These are phyloP conservation scores for Epichloe scottii DNA, from an alignment of 2,329 filamentous ascomycete genomes.

Conservation along the genomic window DNA sequence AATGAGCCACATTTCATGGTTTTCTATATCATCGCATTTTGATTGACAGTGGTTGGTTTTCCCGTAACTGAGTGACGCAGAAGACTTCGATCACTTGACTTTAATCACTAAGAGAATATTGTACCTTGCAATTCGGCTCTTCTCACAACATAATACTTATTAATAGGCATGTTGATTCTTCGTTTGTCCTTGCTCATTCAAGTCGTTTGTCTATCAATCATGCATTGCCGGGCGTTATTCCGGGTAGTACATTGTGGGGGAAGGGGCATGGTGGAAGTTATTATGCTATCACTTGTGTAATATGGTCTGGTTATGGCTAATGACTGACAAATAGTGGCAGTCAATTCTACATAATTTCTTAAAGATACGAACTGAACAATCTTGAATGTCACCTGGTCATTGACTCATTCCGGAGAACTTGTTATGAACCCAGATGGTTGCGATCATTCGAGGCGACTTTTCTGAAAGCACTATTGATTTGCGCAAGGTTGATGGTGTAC, in stretches of 20 bases:
- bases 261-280: not conserved
- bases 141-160: not conserved
- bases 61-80: not conserved
- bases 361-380: not conserved
- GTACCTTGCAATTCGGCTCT: not conserved
- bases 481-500: not conserved
- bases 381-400: not conserved
- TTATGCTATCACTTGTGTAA: not conserved
- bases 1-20: not conserved
- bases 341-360: not conserved
- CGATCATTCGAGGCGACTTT: too few species aligned
- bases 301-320: not conserved
- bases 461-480: not conserved
- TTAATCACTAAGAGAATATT: slow-evolving; percentile 3
- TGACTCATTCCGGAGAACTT: not conserved
- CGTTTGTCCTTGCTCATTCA: not conserved
- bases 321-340: not conserved
- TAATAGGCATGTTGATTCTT: not conserved
- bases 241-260: not conserved
- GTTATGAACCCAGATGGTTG: too few species aligned
- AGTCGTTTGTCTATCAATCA: not conserved
- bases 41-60: not conserved
- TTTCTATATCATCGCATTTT: not conserved
- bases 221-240: slow-evolving; percentile 6
- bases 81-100: not conserved